Base-by-base conservation (phyloP, 129 eudicot genomes). In the Escallonia rubra region DNA sequence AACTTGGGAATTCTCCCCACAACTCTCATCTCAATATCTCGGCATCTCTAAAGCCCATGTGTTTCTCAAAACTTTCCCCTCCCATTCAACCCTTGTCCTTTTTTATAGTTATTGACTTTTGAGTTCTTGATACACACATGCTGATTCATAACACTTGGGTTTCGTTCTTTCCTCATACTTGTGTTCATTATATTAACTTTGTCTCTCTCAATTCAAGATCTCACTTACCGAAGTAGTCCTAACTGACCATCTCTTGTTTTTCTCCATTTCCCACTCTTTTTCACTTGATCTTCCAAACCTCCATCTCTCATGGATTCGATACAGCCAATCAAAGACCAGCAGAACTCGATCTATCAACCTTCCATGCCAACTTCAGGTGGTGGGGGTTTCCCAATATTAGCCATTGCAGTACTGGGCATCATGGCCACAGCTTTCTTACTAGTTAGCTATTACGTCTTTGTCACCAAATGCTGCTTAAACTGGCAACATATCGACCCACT, bases 401-500 rank as follows among this genome's bases (percentile, higher is more conserved):
- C 90, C 61, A 64, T 87, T 54, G 90, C 88, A 41, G 62, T 84
- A 7, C 64, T 91, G 42, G 85, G 95, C 47, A 86, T 91, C 38
- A 72, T 82, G 65, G 91, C 87, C 60, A 80, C 90, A 14, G 83
- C 87, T 41, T 86, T 88, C 79, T 63, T 88, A 45, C 78, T 92
- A 5, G 82, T 88, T 34, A 79, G 79, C 67, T 92, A 88, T 81
- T 88, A 88, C 82, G 68, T 88, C 41, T 81, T 92, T 12, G 82
- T 89, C 41, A 83, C 84, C 4, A 71, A 84, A 71, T 83, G 90
- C 74, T 92, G 91, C 76, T 79, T 88, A 75, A 78, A 81, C 46
- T 84, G 90, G 90, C 94, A 85, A 68, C 87, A 77, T 63, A 59
- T 79, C 55, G 86, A 79, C 71, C 89, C 87, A 4, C 68, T 88